Conservation (phyloP, 768 basidiomycete species). For the Hygrophoropsis aurantiaca region DNA sequence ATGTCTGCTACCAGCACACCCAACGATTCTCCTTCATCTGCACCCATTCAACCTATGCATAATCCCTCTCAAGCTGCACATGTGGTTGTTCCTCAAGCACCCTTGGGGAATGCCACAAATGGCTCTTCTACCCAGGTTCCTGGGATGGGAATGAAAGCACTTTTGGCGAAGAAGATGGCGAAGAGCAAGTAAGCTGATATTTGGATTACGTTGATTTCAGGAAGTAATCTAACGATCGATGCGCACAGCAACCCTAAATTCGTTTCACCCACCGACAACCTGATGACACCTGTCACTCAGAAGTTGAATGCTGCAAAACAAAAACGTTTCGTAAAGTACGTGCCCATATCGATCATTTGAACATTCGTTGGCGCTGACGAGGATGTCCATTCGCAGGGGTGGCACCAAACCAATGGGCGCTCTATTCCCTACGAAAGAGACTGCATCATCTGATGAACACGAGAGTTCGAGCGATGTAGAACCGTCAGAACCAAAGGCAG, state of each 20-base stretch:
- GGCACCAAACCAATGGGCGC: conserved; percentile 57
- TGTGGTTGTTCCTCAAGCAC: conserved; percentile 76
- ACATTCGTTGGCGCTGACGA: conserved; percentile 7
- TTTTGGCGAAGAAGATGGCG: conserved; percentile 91
- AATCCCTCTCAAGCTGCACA: conserved; percentile 80
- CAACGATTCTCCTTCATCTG: conserved; percentile 60
- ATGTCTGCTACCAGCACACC: conserved; percentile 61
- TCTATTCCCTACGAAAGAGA: conserved; percentile 53
- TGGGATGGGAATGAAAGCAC: conserved; percentile 86
- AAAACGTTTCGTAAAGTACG: conserved; percentile 90
- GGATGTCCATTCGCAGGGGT: conserved; percentile 39
- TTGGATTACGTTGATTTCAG: no score
- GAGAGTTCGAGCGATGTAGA: conserved; percentile 41
- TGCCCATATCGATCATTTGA: conserved; percentile 9
- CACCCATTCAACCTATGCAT: conserved; percentile 80
- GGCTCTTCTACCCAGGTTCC: conserved; percentile 53
- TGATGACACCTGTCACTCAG: conserved; percentile 92
- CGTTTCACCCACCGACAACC: conserved; percentile 92
- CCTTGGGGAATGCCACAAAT: conserved; percentile 65
- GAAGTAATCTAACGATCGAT: conserved; percentile 9
- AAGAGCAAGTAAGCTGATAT: conserved; percentile 69
- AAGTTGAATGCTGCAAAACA: conserved; percentile 90
- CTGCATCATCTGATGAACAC: conserved; percentile 21
- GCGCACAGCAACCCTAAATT: conserved; percentile 74
- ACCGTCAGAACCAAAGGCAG: conserved; percentile 29